Conservation (phyloP, 1,139 yeast genomes). For the Entelexis sorbosivorans region DNA sequence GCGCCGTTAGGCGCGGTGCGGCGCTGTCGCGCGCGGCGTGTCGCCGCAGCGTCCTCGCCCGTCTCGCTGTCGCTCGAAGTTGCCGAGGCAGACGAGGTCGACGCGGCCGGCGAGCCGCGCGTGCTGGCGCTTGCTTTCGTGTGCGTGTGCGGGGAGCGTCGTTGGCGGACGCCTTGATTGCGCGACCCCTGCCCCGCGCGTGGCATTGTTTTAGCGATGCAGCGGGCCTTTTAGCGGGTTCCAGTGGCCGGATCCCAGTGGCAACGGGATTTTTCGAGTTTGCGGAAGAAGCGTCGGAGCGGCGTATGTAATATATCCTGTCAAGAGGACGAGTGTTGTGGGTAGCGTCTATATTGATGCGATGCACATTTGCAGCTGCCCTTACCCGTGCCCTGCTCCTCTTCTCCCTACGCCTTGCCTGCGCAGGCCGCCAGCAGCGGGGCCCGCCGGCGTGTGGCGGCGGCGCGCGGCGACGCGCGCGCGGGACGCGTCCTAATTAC, state of each 20-base stretch:
- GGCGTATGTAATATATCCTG: conserved; percentile 13
- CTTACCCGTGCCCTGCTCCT: neutral
- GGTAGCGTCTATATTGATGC: conserved; percentile 11
- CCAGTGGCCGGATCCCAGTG: neutral
- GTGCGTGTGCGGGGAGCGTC: conserved; percentile 1
- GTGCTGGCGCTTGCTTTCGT: neutral
- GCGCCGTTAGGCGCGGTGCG: neutral
- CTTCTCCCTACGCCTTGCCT: neutral
- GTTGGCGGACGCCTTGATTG: conserved; percentile 1
- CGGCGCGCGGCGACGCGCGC: too few relatives aligned
- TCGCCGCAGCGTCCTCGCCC: neutral
- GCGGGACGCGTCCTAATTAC: too few relatives aligned
- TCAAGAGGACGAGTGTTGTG: conserved; percentile 1
- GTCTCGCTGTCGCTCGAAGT: conserved; percentile 1
- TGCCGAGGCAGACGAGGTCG: neutral
- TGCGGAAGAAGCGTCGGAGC: conserved; percentile 1
- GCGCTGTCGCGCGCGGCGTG: neutral
- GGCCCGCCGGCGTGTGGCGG: too few relatives aligned
- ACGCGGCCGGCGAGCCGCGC: neutral
- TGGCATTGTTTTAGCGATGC: conserved; percentile 4
- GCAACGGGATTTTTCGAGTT: neutral
- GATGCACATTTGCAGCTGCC: conserved; percentile 10
- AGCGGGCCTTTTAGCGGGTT: neutral
- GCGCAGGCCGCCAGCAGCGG: neutral
- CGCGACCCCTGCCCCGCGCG: conserved; percentile 21